phyloP scores from a whole-genome alignment of 768 basidiomycete species.

The Xanthoconium stramineum region DNA sequence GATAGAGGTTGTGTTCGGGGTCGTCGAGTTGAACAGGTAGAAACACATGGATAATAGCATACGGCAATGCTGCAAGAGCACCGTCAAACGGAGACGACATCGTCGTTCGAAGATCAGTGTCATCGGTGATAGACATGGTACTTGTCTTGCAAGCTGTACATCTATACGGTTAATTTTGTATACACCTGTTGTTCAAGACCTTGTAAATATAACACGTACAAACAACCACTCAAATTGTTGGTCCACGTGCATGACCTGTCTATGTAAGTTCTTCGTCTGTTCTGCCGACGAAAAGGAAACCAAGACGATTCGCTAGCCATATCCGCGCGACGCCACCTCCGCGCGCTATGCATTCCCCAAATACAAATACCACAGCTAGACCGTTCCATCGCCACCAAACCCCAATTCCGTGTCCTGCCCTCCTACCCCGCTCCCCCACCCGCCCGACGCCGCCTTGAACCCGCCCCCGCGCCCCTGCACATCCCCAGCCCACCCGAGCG shows the following conservation, averaged over 20 bases:
- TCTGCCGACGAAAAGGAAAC: background rate
- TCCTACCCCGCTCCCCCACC: constrained; percentile 1
- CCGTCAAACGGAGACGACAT: no score
- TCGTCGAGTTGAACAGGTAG: background rate
- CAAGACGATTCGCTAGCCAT: background rate
- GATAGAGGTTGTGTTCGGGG: no score
- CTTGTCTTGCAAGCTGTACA: no score
- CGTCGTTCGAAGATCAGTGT: no score
- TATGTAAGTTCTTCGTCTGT: constrained; percentile 5
- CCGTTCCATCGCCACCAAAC: constrained; percentile 10
- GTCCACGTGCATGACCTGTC: constrained; percentile 3
- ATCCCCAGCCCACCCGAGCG: no score
- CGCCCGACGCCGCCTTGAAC: constrained; percentile 14
- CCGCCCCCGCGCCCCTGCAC: background rate
- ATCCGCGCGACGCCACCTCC: background rate
- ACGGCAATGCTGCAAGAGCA: no score
- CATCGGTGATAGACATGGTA: background rate
- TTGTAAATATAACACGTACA: constrained; percentile 22
- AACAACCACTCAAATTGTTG: constrained; percentile 22
- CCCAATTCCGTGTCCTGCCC: background rate
- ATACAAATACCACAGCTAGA: background rate
- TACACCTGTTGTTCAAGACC: constrained; percentile 24
- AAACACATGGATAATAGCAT: background rate
- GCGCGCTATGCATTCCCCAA: background rate
- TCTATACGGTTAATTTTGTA: constrained; percentile 3